Conservation (phyloP, 2,329 filamentous ascomycete genomes). For the Ceratocystis colombiana region DNA sequence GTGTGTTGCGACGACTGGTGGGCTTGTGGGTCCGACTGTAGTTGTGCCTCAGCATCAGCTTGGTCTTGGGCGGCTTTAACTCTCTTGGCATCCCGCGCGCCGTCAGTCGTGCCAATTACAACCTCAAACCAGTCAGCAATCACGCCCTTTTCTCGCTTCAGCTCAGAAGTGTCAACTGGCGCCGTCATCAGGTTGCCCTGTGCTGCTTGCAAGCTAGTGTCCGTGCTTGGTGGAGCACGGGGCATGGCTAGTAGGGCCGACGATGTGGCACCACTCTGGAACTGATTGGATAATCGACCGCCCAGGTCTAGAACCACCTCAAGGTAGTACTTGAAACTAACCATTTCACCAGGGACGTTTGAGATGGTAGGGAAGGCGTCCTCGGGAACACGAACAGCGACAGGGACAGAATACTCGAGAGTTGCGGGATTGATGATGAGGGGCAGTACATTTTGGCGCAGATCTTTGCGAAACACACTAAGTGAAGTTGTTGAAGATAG, state of each 20-base stretch:
- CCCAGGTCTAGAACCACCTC: slow-evolving; percentile 90
- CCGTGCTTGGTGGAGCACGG: slow-evolving; percentile 32
- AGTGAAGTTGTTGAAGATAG: slow-evolving; percentile 76
- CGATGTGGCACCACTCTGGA: slow-evolving; percentile 52
- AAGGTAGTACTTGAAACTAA: slow-evolving; percentile 87
- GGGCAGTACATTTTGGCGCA: slow-evolving; percentile 79
- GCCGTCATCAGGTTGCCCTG: slow-evolving; percentile 47
- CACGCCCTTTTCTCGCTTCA: slow-evolving; percentile 85
- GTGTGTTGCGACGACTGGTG: slow-evolving; percentile 22
- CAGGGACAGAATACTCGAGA: slow-evolving; percentile 68
- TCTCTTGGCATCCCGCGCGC: slow-evolving; percentile 34
- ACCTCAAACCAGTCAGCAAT: slow-evolving; percentile 78
- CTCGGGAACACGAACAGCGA: slow-evolving; percentile 76
- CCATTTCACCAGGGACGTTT: slow-evolving; percentile 82
- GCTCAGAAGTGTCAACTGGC: slow-evolving; percentile 76
- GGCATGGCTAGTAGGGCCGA: slow-evolving; percentile 34
- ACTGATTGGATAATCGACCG: slow-evolving; percentile 67
- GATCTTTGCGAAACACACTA: slow-evolving; percentile 90
- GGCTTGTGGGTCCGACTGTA: slow-evolving; percentile 17
- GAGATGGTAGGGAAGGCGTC: slow-evolving; percentile 87
- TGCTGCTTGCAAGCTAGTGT: slow-evolving; percentile 37
- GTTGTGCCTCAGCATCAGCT: slow-evolving; percentile 4
- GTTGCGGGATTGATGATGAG: slow-evolving; percentile 76
- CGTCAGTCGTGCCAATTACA: slow-evolving; percentile 77
- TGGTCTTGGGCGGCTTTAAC: slow-evolving; percentile 27